Evolutionary conservation across 73 alveolate species (phyloP), one percentile per base, ranked within the genome.

Genomic region (Breviolum minutum): DNA sequence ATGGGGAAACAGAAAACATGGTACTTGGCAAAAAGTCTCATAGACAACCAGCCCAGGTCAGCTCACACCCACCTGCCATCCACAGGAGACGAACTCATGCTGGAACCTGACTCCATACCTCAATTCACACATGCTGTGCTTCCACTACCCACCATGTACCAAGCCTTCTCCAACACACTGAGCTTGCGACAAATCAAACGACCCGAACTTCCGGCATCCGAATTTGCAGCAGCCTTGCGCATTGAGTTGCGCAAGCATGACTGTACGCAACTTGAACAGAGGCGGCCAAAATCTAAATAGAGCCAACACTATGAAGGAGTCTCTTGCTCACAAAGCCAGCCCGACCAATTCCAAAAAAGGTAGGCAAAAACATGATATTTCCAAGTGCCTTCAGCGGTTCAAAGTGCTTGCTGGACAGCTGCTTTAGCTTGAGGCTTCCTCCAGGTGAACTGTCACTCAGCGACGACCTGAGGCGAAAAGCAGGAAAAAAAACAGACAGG

Each of bases 401-500:
- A 54, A 83, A 83, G n/a, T 83, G 92, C 92, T 83, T 83, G n/a
- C 92, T 83, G 60, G 71, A 54, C 60, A 20, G 92, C 94, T 86
- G 94, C 94, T 63, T 86, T 64, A 86, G 63, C 64, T 86, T 86
- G 64, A 86, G 79, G 96, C 96, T 90, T 73, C 96, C 96, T 54
- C 96, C 96, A 8, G 70, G 87, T 16, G 96, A 90, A 87, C 96
- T 90, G 74, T 90, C 96, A 63, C 96, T 90, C 76, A 90, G 87
- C 29, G 96, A 90, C 60, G 96, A 90, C 96, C 96, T 90, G 77
- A 22, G 54, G 27, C 13, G 16, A 30, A 8, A 40, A n/a, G n/a
- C n/a, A n/a, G 54, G 54, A 40, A 3, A 40, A 40, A 40, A 40
- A 40, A 40, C 54, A n/a, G n/a, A n/a, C 12, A 0, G n/a, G 32